A percentile compares a stretch with the other conserved stretches of the same genome.
Conservation (phyloP, 1,284 basidiomycete genomes). For the Ceratobasidium theobromae region DNA sequence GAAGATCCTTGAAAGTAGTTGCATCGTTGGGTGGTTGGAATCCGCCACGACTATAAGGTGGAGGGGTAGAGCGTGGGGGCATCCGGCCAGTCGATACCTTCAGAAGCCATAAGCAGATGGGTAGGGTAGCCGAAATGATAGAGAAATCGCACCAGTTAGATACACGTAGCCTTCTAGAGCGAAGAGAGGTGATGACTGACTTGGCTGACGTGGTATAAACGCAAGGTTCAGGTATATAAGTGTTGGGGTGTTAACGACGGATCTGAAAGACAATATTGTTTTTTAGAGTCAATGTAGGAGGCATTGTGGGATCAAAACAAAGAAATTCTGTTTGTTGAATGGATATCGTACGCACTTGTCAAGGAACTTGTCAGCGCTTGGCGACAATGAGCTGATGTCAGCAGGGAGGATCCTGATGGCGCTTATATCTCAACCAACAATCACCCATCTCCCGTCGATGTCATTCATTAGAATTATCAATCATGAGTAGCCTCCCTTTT, state of each 20-base stretch:
- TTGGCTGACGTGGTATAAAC: too few relatives aligned
- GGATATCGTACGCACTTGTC: constrained; percentile 13
- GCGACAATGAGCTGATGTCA: not conserved
- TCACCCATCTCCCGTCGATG: not conserved
- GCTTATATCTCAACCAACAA: not conserved
- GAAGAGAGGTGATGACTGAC: too few relatives aligned
- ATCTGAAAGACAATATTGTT: not conserved
- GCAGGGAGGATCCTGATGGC: constrained; percentile 1
- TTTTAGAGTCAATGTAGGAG: not conserved
- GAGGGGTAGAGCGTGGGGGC: constrained; percentile 19
- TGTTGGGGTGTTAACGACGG: not conserved
- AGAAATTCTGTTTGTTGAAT: not conserved
- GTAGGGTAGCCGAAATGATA: too few relatives aligned
- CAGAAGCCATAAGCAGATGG: not conserved
- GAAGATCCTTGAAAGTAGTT: constrained; percentile 74
- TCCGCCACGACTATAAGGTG: constrained; percentile 19
- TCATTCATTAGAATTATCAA: too few relatives aligned
- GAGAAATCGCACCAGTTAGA: too few relatives aligned
- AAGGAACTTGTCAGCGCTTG: constrained; percentile 15
- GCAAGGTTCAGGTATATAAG: too few relatives aligned
- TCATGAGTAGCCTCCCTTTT: too few relatives aligned
- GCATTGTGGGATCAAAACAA: not conserved
- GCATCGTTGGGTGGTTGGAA: constrained; percentile 27
- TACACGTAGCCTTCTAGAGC: too few relatives aligned
- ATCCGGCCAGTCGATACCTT: not conserved